Evolutionary conservation across 2,329 filamentous ascomycete species (phyloP).

Genomic region (Ophiostoma sp.): DNA sequence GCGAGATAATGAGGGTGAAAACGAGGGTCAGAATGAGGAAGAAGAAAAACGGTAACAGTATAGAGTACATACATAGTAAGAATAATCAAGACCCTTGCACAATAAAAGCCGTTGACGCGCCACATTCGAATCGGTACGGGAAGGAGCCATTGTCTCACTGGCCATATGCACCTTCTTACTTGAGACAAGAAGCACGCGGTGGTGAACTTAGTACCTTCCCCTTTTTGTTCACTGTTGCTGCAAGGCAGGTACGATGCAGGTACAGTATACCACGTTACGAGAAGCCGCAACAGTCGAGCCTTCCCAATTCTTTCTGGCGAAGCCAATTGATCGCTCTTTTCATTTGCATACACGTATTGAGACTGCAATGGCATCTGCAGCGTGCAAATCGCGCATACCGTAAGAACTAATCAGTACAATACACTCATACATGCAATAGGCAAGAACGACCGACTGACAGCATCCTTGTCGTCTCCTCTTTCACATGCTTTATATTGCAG

Average conservation of each 20-base stretch:
- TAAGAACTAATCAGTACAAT: background rate
- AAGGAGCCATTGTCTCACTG: background rate
- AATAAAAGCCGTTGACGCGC: background rate
- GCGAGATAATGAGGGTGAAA: background rate
- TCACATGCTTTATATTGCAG: background rate
- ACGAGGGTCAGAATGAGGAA: background rate
- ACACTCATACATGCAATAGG: background rate
- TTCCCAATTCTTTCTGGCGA: background rate
- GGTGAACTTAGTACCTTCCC: background rate
- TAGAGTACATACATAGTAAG: background rate
- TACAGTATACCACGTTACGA: background rate
- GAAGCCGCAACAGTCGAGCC: background rate
- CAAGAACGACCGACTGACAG: background rate
- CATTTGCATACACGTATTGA: background rate
- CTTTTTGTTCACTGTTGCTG: background rate
- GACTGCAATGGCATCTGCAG: background rate
- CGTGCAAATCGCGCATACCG: constrained; percentile 2
- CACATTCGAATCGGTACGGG: background rate
- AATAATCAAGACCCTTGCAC: background rate
- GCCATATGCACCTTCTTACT: background rate
- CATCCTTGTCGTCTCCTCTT: constrained; percentile 3
- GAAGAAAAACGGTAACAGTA: background rate
- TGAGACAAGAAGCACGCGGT: background rate
- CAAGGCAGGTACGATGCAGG: background rate
- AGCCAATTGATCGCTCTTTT: background rate